Evolutionary conservation across 345 rosid species (phyloP), one percentile per base, ranked within the genome.

Genomic region (Lepidium sativum): DNA sequence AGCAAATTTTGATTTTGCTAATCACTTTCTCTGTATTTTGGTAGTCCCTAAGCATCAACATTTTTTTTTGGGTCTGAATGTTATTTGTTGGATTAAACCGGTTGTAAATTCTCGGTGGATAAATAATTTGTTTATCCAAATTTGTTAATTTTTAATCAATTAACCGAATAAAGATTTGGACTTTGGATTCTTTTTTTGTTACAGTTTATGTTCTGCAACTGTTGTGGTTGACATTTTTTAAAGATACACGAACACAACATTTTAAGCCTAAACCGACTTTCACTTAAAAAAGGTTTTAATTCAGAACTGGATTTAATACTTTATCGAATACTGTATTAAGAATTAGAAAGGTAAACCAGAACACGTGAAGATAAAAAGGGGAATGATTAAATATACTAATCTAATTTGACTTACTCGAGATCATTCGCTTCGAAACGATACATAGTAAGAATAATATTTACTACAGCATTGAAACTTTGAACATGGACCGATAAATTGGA

Each of bases 241-340:
- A 71, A 56, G 65, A 40, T 64, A 53, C 75, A 71, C 44, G 70
- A 56, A 71, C 65, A 56, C 39, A 64, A 17, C 65, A 63, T 20
- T 56, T 18, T n/a, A n/a, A n/a, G n/a, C n/a, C n/a, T n/a, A n/a
- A n/a, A n/a, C n/a, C n/a, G n/a, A n/a, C n/a, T n/a, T n/a, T n/a
- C 1, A 55, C 60, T 63, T 57, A 3, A 0, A 39, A 70, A 71
- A 63, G 8, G 29, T 34, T 38, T 9, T 44, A 62, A 4, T 54
- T 44, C 50, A 53, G 61, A 52, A 49, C 23, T 10, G 32, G 15
- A 39, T 42, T 47, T 47, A 16, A 17, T 45, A 66, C n/a, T n/a
- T n/a, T 37, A 55, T 71, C 50, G 65, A 42, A 31, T 55, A 52
- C 29, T 60, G 17, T 25, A 25, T 4, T 23, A 23, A 25, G 39